phyloP scores from a whole-genome alignment of 805 yeast genomes.

The Yamadazyma olivae region DNA sequence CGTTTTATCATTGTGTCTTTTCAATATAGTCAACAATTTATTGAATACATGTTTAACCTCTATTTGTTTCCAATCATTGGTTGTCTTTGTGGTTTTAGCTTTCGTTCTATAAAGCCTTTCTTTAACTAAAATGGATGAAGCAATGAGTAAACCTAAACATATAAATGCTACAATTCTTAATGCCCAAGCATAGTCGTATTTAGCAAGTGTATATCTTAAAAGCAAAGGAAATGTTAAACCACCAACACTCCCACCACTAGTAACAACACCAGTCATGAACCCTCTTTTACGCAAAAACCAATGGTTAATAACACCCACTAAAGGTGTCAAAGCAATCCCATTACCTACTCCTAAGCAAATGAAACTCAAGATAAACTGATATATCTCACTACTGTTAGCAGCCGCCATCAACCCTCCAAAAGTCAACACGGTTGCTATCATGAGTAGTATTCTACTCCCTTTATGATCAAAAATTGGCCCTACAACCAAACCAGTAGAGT shows the following conservation, averaged over 20 bases:
- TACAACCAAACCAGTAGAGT: conserved; percentile 46
- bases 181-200: conserved; percentile 58
- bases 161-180: conserved; percentile 45
- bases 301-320: conserved; percentile 60
- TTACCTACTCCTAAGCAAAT: conserved; percentile 56
- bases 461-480: conserved; percentile 64
- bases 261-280: conserved; percentile 53
- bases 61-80: not conserved
- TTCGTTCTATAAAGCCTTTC: conserved; percentile 19
- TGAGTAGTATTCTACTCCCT: conserved; percentile 48
- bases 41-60: not conserved
- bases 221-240: conserved; percentile 61
- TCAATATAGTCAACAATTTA: conserved; percentile 1
- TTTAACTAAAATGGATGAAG: conserved; percentile 22
- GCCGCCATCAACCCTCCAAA: conserved; percentile 53
- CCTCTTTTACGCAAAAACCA: conserved; percentile 65
- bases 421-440: conserved; percentile 39
- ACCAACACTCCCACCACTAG: conserved; percentile 67
- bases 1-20: conserved; percentile 13
- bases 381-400: conserved; percentile 50
- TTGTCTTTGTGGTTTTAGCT: not conserved
- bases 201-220: conserved; percentile 42
- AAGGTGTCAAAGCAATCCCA: conserved; percentile 58
- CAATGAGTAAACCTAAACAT: conserved; percentile 23
- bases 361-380: conserved; percentile 62